These are phyloP conservation scores for Cordyceps tenuipes DNA, from an alignment of 2,329 filamentous ascomycete genomes.

Conservation along the genomic window DNA sequence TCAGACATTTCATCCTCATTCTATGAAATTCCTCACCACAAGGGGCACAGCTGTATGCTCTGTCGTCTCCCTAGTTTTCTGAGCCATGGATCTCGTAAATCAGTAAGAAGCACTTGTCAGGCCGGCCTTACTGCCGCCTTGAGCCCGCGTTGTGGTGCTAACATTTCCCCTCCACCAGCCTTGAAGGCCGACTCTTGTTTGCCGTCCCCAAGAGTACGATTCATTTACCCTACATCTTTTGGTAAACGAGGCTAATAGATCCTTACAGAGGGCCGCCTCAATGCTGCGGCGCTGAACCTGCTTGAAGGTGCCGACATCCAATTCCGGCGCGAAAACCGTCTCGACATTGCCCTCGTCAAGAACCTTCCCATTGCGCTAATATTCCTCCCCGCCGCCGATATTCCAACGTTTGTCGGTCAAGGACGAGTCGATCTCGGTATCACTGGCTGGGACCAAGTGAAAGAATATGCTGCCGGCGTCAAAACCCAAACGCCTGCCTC, in stretches of 20 bases:
- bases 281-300: slow-evolving; percentile 80
- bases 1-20: not conserved
- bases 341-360: slow-evolving; percentile 96
- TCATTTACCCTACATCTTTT: not conserved
- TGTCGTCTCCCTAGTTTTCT: not conserved
- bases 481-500: slow-evolving; percentile 40
- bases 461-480: slow-evolving; percentile 62
- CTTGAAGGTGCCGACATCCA: slow-evolving; percentile 92
- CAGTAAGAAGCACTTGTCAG: slow-evolving; percentile 34
- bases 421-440: slow-evolving; percentile 91
- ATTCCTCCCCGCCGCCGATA: slow-evolving; percentile 94
- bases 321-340: slow-evolving; percentile 87
- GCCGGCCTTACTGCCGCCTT: not conserved
- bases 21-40: not conserved
- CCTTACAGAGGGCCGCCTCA: slow-evolving; percentile 75
- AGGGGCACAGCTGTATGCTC: not conserved
- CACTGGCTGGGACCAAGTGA: slow-evolving; percentile 86
- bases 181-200: slow-evolving; percentile 10
- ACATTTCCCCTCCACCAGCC: slow-evolving; percentile 1
- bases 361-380: slow-evolving; percentile 92
- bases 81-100: slow-evolving; percentile 53
- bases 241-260: slow-evolving; percentile 12
- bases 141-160: slow-evolving; percentile 1
- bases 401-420: slow-evolving; percentile 94
- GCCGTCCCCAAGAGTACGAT: slow-evolving; percentile 83